Conservation (phyloP, 306 rosid genomes). For the Cucumis hystrix region DNA sequence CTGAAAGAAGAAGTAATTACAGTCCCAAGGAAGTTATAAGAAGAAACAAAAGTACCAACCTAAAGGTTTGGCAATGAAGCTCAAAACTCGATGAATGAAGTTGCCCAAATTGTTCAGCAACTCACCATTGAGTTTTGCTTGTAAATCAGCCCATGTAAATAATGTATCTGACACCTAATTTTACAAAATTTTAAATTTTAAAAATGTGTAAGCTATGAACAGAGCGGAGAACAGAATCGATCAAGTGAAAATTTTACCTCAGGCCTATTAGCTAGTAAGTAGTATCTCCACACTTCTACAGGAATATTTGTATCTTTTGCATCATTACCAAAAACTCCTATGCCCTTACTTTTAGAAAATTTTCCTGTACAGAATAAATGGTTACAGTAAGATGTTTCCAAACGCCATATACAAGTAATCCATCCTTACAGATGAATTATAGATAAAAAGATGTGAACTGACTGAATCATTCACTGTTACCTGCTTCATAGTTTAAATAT, state of each 20-base stretch:
- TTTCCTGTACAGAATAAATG: constrained; percentile 40
- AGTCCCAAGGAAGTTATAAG: neutral
- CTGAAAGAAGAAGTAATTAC: neutral
- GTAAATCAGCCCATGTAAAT: constrained; percentile 87
- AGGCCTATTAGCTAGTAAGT: constrained; percentile 87
- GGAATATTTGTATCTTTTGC: constrained; percentile 90
- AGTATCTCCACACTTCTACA: constrained; percentile 97
- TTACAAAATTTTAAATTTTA: neutral
- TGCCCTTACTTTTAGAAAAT: constrained; percentile 90
- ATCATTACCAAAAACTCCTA: constrained; percentile 92
- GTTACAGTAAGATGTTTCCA: neutral
- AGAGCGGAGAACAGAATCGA: neutral
- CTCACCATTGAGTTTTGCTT: constrained; percentile 83
- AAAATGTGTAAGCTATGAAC: neutral
- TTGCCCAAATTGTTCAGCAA: constrained; percentile 90
- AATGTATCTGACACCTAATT: constrained; percentile 77
- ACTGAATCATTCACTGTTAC: constrained; percentile 16
- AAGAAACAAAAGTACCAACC: constrained; percentile 33
- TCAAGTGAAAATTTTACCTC: constrained; percentile 44
- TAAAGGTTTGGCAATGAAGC: constrained; percentile 92
- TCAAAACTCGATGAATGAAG: constrained; percentile 76
- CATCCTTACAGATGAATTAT: neutral
- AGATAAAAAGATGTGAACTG: neutral
- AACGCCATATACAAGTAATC: neutral
- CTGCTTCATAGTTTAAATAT: constrained; percentile 90